Percentiles rank a stretch among this genome's conserved stretches.
phyloP scores from a whole-genome alignment of 1,284 basidiomycete species.

The Tremellales sp. region DNA sequence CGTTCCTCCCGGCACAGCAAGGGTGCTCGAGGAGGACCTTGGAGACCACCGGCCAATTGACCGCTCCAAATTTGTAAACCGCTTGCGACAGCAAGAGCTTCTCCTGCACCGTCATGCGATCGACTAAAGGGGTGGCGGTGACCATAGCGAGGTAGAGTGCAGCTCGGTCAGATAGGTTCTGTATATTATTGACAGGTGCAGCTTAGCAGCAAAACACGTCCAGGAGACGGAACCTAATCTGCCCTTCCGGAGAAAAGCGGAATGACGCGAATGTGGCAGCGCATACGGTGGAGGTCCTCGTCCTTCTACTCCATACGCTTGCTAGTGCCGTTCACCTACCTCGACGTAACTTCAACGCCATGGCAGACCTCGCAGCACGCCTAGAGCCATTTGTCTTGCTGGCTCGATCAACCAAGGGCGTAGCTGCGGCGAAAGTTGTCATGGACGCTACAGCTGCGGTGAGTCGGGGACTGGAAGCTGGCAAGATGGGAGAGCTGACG shows the following conservation, averaged over 20 bases:
- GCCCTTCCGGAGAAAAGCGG: too few species aligned
- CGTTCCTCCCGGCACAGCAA: constrained; percentile 50
- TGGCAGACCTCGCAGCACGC: constrained; percentile 26
- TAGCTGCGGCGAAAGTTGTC: constrained; percentile 82
- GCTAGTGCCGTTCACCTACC: too few species aligned
- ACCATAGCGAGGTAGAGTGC: too few species aligned
- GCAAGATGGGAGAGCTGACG: background rate
- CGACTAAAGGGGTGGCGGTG: too few species aligned
- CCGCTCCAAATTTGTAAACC: constrained; percentile 74
- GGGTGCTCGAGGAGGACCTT: constrained; percentile 57
- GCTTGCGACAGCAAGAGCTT: constrained; percentile 74
- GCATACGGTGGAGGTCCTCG: too few species aligned
- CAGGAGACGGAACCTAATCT: too few species aligned
- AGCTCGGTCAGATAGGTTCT: too few species aligned
- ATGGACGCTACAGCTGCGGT: constrained; percentile 76
- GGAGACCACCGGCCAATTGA: constrained; percentile 67
- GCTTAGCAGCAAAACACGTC: too few species aligned
- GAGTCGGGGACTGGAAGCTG: constrained; percentile 7
- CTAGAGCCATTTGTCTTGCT: constrained; percentile 85
- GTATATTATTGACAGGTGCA: too few species aligned
- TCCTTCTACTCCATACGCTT: too few species aligned
- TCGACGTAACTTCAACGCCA: constrained; percentile 5
- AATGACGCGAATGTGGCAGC: too few species aligned
- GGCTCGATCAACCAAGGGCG: constrained; percentile 83
- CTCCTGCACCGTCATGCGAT: constrained; percentile 41